Conservation (phyloP, 2,329 filamentous ascomycete genomes). For the Zymoseptoria passerinii region DNA sequence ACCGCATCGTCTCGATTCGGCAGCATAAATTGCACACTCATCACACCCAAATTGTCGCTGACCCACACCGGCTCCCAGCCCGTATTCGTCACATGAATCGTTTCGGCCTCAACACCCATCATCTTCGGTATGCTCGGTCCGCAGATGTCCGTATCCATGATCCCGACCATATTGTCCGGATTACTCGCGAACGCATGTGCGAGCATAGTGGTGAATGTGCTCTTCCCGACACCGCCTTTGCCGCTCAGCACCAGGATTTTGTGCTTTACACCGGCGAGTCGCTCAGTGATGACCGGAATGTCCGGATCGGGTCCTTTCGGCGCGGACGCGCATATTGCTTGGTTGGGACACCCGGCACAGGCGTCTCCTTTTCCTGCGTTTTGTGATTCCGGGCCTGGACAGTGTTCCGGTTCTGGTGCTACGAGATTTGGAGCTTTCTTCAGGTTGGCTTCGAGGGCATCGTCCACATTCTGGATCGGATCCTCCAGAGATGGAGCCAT, state of each 20-base stretch:
- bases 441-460: slow-evolving; percentile 63
- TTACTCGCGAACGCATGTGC: slow-evolving; percentile 83
- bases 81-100: slow-evolving; percentile 77
- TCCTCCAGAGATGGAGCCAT: slow-evolving; percentile 82
- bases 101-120: slow-evolving; percentile 94
- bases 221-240: slow-evolving; percentile 95
- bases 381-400: slow-evolving; percentile 78
- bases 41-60: slow-evolving; percentile 83
- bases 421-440: slow-evolving; percentile 77
- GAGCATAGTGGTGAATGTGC: slow-evolving; percentile 81
- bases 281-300: slow-evolving; percentile 76
- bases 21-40: slow-evolving; percentile 98
- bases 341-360: slow-evolving; percentile 92
- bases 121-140: slow-evolving; percentile 96
- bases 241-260: slow-evolving; percentile 90
- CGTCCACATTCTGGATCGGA: slow-evolving; percentile 44
- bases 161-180: slow-evolving; percentile 68
- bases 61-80: slow-evolving; percentile 98
- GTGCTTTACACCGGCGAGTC: slow-evolving; percentile 73
- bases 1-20: slow-evolving; percentile 89
- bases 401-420: slow-evolving; percentile 81
- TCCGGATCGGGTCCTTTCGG: slow-evolving; percentile 95
- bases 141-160: slow-evolving; percentile 98
- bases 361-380: slow-evolving; percentile 62
- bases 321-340: slow-evolving; percentile 85